phyloP scores from a whole-genome alignment of 352 stramenopile species.

The Pythium vanterpoolii region DNA sequence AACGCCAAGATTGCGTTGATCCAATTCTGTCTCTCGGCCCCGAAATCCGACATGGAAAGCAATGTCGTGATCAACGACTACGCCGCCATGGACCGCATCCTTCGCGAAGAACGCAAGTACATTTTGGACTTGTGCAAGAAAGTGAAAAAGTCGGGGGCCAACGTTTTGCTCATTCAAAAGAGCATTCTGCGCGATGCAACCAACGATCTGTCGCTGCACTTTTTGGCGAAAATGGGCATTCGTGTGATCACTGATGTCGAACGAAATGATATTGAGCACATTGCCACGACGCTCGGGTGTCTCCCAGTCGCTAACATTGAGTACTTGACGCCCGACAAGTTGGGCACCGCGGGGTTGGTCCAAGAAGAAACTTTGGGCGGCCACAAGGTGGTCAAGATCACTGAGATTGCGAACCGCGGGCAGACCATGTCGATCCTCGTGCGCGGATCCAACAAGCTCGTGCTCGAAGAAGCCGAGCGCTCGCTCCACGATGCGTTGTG shows the following conservation, averaged over 20 bases:
- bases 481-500: conserved; percentile 99
- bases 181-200: conserved; percentile 99
- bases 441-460: conserved; percentile 97
- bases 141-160: conserved; percentile 98
- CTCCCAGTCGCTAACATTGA: conserved; percentile 98
- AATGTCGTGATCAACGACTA: conserved; percentile 99
- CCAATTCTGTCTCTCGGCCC: conserved; percentile 98
- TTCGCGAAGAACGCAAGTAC: conserved; percentile 99
- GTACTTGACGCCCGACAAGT: conserved; percentile 96
- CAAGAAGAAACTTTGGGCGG: conserved; percentile 95
- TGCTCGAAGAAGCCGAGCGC: conserved; percentile 97
- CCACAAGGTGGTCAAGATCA: conserved; percentile 99
- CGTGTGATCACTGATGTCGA: conserved; percentile 99
- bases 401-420: conserved; percentile 93
- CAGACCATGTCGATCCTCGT: conserved; percentile 98
- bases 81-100: conserved; percentile 98
- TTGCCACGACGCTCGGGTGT: conserved; percentile 95
- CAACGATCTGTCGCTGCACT: conserved; percentile 99
- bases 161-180: conserved; percentile 99
- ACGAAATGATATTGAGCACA: conserved; percentile 98
- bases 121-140: conserved; percentile 96
- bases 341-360: conserved; percentile 93
- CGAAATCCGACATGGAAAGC: conserved; percentile 99
- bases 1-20: conserved; percentile 99
- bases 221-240: conserved; percentile 99